These are phyloP conservation scores for Closterium sp. DNA, from an alignment of 139 green algal species.

Conservation along the genomic window DNA sequence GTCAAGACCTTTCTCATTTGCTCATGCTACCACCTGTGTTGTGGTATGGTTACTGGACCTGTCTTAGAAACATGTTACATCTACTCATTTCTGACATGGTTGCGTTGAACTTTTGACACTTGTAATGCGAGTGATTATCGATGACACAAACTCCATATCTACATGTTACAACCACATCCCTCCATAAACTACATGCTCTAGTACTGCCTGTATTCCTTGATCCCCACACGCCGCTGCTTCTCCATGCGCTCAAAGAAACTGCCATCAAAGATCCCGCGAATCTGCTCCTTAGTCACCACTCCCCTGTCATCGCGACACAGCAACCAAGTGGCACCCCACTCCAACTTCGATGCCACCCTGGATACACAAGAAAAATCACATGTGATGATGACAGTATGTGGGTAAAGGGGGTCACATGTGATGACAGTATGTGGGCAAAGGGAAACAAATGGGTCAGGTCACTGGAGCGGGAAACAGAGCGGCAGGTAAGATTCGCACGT, in stretches of 20 bases:
- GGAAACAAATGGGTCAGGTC: too few relatives aligned
- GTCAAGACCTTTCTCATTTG: too few relatives aligned
- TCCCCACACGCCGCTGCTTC: constrained; percentile 4
- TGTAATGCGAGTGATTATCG: too few relatives aligned
- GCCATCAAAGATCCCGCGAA: constrained; percentile 48
- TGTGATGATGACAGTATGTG: too few relatives aligned
- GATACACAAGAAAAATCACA: constrained; percentile 2
- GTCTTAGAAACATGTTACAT: too few relatives aligned
- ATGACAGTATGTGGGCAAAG: too few relatives aligned
- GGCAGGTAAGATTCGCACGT: too few relatives aligned
- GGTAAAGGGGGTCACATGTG: not conserved
- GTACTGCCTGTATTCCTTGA: not conserved
- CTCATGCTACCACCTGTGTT: too few relatives aligned
- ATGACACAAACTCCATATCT: not conserved
- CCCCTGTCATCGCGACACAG: constrained; percentile 30
- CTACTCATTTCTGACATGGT: too few relatives aligned
- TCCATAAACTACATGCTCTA: not conserved
- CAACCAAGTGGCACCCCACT: constrained; percentile 44
- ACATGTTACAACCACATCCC: not conserved
- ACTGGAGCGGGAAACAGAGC: too few relatives aligned
- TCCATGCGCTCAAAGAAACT: constrained; percentile 37
- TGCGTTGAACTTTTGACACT: too few relatives aligned
- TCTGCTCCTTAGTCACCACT: constrained; percentile 36
- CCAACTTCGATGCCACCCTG: constrained; percentile 45
- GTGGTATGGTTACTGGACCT: too few relatives aligned